Base-by-base conservation (phyloP, 2,329 filamentous ascomycete species). In the Keithomyces neogunnii region DNA sequence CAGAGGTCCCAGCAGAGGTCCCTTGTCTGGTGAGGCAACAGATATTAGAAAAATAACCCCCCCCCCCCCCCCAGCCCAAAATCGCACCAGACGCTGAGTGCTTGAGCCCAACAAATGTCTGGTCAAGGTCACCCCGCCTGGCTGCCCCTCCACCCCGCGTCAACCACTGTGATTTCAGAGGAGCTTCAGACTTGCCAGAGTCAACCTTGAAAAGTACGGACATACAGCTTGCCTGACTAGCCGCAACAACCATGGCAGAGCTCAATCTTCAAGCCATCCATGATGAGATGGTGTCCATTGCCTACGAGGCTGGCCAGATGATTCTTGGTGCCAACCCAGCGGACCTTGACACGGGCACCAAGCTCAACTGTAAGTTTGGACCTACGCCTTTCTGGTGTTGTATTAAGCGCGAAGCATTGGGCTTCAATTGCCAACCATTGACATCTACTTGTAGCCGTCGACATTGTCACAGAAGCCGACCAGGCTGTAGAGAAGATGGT, bases 381-480 rank as follows among this genome's bases (percentile, higher is more conserved):
- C 8, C 45, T 10, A 19, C 19, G 19, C 19, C 19, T 19, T 19
- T 19, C 19, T 19, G 19, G 19, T 19, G 5, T 30, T 7, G 10
- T 30, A 9, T 44, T 30, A 19, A 19, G 19, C 19, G 19, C 19
- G 19, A 19, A 19, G 19, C 19, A 19, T 30, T 10, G 40, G 9
- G 5, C 9, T 9, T 1, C 11, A 28, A 47, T 47, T 6, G 7
- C 45, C 35, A 47, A 47, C 45, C 28, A 9, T 30, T 29, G 38
- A 48, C 35, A 19, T 19, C 38, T 26, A 26, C 29, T 13, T 28
- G 8, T 57, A 85, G 83, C 83, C 50, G 80, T 80, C 60, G 83
- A 86, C 62, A 78, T 86, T 48, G 83, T 86, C 42, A 86, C 83
- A 29, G 83, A 86, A 63, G 78, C 80, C 26, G 83, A 86, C 68